Evolutionary conservation across 208 protist genomes (phyloP).

Genomic region (Angomonas desouzai): DNA sequence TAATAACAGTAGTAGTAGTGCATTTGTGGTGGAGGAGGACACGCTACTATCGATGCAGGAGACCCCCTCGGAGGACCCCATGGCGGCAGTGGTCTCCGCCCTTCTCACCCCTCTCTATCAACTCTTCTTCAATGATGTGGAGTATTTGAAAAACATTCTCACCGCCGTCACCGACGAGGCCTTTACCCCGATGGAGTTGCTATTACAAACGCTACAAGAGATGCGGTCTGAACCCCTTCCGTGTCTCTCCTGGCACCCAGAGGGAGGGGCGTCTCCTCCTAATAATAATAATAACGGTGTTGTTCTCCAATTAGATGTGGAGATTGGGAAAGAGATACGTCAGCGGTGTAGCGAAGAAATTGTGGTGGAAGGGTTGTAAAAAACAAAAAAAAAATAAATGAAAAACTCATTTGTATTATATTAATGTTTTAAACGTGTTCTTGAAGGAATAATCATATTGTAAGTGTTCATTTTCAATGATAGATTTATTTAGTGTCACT

Average conservation of each 20-base stretch:
- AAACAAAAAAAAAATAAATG: too few relatives aligned
- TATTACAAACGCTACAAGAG: constrained; percentile 29
- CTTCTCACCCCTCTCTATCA: constrained; percentile 13
- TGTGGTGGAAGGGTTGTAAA: too few relatives aligned
- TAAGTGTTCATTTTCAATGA: too few relatives aligned
- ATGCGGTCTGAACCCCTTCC: background rate
- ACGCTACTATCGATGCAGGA: background rate
- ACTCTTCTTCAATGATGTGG: constrained; percentile 63
- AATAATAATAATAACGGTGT: too few relatives aligned
- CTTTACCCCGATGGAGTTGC: constrained; percentile 39
- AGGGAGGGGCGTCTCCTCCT: background rate
- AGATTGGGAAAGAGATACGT: too few relatives aligned
- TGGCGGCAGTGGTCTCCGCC: background rate
- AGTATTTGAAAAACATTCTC: constrained; percentile 71
- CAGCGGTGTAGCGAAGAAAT: too few relatives aligned
- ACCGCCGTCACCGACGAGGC: constrained; percentile 72
- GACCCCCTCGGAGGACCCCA: background rate
- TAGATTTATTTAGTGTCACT: too few relatives aligned
- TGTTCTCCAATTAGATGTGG: too few relatives aligned
- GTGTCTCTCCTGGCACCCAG: too few relatives aligned
- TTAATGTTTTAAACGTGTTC: too few relatives aligned
- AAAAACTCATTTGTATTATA: too few relatives aligned
- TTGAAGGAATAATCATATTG: too few relatives aligned
- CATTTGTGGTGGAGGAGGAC: background rate
- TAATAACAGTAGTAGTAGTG: background rate